Evolutionary conservation across 2,329 filamentous ascomycete genomes (phyloP).

Genomic region (Helotiales sp.): DNA sequence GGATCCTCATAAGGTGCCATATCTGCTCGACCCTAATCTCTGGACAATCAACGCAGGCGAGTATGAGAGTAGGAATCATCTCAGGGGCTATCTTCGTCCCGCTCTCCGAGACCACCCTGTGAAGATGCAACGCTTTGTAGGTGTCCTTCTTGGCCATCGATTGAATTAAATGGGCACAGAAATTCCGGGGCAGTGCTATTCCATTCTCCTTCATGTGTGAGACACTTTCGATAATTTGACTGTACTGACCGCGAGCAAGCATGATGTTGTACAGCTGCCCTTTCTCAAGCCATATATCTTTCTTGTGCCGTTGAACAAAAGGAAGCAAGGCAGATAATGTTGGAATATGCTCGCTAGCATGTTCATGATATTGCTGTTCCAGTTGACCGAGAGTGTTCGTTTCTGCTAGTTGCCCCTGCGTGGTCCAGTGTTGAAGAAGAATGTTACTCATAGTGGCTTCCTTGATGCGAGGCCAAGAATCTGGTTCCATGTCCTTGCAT

Average conservation of each 20-base stretch:
- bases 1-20: conserved; percentile 26
- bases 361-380: no score
- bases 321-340: conserved; percentile 11
- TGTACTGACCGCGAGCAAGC: conserved; percentile 9
- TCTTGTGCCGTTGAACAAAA: conserved; percentile 14
- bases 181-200: conserved; percentile 11
- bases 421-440: conserved; percentile 27
- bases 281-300: conserved; percentile 6
- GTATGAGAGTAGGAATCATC: conserved; percentile 20
- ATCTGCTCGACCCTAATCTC: conserved; percentile 12
- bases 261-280: conserved; percentile 15
- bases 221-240: conserved; percentile 10
- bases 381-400: no score
- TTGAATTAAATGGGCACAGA: conserved; percentile 15
- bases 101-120: conserved; percentile 6
- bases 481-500: conserved; percentile 6
- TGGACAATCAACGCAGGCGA: conserved; percentile 22
- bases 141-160: conserved; percentile 13
- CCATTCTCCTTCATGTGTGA: conserved; percentile 6
- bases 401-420: conserved; percentile 13
- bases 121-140: conserved; percentile 12
- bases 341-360: no score
- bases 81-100: conserved; percentile 2
- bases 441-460: conserved; percentile 5
- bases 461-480: conserved; percentile 1